A percentile compares a stretch with the other conserved stretches of the same genome.
These are phyloP conservation scores for Phoenix dactylifera DNA, from an alignment of 176 grass and related monocot species.

Conservation along the genomic window DNA sequence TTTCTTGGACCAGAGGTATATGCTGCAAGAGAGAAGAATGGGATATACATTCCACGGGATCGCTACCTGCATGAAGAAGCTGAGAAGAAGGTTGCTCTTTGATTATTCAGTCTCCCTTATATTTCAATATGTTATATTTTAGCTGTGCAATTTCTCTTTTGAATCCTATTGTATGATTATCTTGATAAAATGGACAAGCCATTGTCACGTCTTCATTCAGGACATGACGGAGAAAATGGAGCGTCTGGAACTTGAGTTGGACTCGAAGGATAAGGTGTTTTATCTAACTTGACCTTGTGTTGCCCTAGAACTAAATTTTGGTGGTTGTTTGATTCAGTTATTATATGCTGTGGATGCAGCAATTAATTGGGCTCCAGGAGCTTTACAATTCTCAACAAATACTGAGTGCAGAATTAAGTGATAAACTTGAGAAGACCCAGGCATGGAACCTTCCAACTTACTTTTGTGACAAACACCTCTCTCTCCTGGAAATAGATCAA, in stretches of 20 bases:
- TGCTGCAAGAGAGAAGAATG: slow-evolving; percentile 99
- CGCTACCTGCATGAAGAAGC: slow-evolving; percentile 94
- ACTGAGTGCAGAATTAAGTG: slow-evolving; percentile 78
- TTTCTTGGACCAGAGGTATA: slow-evolving; percentile 66
- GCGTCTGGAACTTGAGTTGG: slow-evolving; percentile 73
- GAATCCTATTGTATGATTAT: no score
- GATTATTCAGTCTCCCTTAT: not conserved
- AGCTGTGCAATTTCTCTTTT: no score
- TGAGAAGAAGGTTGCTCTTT: slow-evolving; percentile 79
- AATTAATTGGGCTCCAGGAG: slow-evolving; percentile 92
- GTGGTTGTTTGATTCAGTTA: slow-evolving; percentile 2
- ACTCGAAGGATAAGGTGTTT: slow-evolving; percentile 85
- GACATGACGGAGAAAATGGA: slow-evolving; percentile 96
- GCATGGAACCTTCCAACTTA: slow-evolving; percentile 17
- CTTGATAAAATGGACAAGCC: no score
- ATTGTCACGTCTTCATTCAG: slow-evolving; percentile 17
- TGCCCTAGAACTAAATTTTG: not conserved
- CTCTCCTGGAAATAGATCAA: no score
- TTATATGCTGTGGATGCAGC: slow-evolving; percentile 32
- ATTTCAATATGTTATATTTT: no score
- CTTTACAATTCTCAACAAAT: slow-evolving; percentile 84
- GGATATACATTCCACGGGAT: slow-evolving; percentile 95
- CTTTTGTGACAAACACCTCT: no score
- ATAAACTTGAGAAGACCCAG: slow-evolving; percentile 79
- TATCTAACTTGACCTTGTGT: not conserved